phyloP scores from a whole-genome alignment of 2,329 filamentous ascomycete species.

The Aspergillus sp. region DNA sequence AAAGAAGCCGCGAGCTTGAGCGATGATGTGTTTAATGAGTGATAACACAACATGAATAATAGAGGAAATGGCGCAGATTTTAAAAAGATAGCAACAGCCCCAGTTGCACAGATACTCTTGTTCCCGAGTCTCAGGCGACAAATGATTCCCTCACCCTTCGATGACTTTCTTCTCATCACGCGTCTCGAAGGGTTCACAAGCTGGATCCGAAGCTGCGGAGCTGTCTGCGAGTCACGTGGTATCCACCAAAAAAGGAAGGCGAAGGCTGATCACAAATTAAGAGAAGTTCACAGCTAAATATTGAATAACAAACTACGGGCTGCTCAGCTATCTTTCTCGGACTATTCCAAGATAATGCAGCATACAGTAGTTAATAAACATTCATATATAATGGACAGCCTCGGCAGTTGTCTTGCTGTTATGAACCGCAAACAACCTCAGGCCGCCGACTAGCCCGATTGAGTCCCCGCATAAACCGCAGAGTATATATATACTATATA shows the following conservation, averaged over 20 bases:
- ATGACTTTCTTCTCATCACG: slow-evolving; percentile 8
- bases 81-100: not conserved
- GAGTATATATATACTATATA: not conserved
- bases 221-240: slow-evolving; percentile 12
- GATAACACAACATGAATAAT: not conserved
- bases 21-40: not conserved
- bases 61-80: not conserved
- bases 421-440: not conserved
- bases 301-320: not conserved
- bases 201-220: slow-evolving; percentile 14
- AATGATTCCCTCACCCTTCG: slow-evolving; percentile 6
- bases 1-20: not conserved
- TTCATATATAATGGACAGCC: too few species aligned
- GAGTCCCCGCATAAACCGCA: not conserved
- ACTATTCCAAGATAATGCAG: too few species aligned
- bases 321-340: not conserved
- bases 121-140: not conserved
- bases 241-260: not conserved
- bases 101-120: not conserved
- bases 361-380: not conserved
- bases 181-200: not conserved
- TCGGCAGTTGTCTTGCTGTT: not conserved
- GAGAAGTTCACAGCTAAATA: not conserved
- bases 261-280: not conserved
- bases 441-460: not conserved